phyloP scores from a whole-genome alignment of 2,329 filamentous ascomycete species.

The Stagonosporopsis cucurbitacearum region DNA sequence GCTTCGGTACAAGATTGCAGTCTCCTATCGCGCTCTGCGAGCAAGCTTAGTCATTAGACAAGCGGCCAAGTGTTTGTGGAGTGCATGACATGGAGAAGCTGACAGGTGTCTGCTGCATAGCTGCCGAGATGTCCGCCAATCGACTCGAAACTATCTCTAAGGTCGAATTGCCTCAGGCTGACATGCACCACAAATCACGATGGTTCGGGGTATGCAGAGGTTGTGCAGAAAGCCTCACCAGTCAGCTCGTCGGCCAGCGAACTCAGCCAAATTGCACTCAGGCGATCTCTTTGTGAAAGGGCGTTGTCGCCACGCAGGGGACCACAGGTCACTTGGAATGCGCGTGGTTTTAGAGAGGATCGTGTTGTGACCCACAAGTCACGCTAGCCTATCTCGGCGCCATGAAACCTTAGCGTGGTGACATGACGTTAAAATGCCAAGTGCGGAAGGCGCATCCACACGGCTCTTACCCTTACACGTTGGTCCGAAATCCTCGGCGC shows the following conservation, averaged over 20 bases:
- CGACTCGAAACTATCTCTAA: constrained; percentile 8
- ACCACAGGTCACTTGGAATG: constrained; percentile 13
- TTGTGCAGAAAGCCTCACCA: neutral
- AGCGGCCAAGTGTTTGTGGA: neutral
- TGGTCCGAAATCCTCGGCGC: constrained; percentile 15
- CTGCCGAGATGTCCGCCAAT: constrained; percentile 12
- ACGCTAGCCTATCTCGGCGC: neutral
- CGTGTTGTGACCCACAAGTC: constrained; percentile 5
- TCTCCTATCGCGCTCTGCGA: neutral
- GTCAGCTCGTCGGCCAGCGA: constrained; percentile 5
- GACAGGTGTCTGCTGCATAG: constrained; percentile 7
- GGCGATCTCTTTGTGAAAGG: constrained; percentile 11
- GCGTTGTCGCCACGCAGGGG: constrained; percentile 14
- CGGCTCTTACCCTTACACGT: constrained; percentile 4
- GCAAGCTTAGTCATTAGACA: neutral
- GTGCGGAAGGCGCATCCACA: constrained; percentile 13
- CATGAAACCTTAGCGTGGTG: constrained; percentile 13
- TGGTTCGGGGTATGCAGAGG: constrained; percentile 1
- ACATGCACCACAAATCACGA: neutral
- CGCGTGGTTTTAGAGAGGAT: constrained; percentile 18
- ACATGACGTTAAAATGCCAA: constrained; percentile 18
- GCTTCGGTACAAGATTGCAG: neutral
- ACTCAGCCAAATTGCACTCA: constrained; percentile 2
- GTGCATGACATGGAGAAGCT: neutral
- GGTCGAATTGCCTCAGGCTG: constrained; percentile 11